Conservation (phyloP, 768 basidiomycete genomes). For the Leccinum obscurum region DNA sequence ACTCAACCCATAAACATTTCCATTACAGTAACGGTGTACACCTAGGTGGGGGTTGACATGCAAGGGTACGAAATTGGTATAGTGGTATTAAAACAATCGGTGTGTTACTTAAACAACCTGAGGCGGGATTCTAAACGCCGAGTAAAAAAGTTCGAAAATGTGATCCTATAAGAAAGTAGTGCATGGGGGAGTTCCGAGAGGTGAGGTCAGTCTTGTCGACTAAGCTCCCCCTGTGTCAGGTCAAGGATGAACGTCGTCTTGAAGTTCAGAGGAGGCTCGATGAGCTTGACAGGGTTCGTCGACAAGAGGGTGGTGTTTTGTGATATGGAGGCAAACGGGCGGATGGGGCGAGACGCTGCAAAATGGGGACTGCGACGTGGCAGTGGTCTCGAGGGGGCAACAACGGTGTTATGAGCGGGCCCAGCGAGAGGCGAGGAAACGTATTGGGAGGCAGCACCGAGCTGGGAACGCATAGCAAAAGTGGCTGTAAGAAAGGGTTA, state of each 20-base stretch:
- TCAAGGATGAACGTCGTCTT: constrained; percentile 71
- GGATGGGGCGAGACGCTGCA: constrained; percentile 69
- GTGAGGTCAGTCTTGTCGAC: constrained; percentile 54
- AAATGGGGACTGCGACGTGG: constrained; percentile 56
- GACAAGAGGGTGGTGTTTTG: constrained; percentile 22
- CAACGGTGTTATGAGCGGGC: constrained; percentile 33
- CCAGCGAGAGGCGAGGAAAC: constrained; percentile 67
- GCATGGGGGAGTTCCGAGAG: not conserved
- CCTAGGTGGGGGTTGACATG: not conserved
- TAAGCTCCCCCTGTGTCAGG: constrained; percentile 81
- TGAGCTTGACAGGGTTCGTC: constrained; percentile 67
- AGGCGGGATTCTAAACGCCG: constrained; percentile 17
- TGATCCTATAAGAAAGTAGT: not conserved
- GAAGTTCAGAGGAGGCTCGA: constrained; percentile 75
- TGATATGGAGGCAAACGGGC: constrained; percentile 71
- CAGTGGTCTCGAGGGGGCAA: constrained; percentile 32
- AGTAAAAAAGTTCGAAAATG: constrained; percentile 17
- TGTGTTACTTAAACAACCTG: constrained; percentile 20
- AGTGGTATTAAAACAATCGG: constrained; percentile 18
- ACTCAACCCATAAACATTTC: constrained; percentile 1
- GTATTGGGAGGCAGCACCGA: constrained; percentile 36
- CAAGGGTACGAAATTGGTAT: constrained; percentile 2
- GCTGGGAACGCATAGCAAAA: constrained; percentile 33
- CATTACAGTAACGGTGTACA: constrained; percentile 1
- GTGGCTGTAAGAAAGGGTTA: constrained; percentile 31